phyloP scores from a whole-genome alignment of 345 rosid species.

The Bruguiera gymnorhiza region DNA sequence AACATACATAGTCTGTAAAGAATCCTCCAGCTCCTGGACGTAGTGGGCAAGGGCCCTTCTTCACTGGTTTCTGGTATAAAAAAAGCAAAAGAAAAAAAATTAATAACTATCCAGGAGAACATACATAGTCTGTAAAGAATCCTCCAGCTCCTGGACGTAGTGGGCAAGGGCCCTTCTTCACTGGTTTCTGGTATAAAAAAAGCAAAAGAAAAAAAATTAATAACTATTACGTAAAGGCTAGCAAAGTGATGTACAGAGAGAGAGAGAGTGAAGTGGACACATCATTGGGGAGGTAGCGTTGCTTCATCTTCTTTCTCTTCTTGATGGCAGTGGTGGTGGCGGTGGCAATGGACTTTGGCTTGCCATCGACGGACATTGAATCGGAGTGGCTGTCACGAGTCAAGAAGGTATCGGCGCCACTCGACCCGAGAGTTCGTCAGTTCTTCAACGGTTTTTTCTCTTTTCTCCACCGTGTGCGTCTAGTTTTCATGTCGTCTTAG shows the following conservation, averaged over 20 bases:
- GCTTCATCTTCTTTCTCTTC: conserved; percentile 71
- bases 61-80: background rate
- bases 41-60: background rate
- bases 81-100: background rate
- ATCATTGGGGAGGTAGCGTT: conserved; percentile 64
- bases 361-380: conserved; percentile 48
- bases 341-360: conserved; percentile 22
- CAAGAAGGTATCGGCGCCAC: no score
- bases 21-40: conserved; percentile 1
- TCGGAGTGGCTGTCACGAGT: background rate
- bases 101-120: background rate
- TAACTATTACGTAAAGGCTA: background rate
- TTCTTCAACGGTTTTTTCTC: no score
- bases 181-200: background rate
- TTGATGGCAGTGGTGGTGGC: background rate
- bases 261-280: conserved; percentile 21
- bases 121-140: no score
- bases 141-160: background rate
- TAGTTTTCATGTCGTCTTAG: no score
- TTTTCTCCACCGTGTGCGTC: no score
- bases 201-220: background rate
- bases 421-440: no score
- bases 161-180: background rate
- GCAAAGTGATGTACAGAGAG: background rate
- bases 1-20: background rate